Percentiles rank a stretch among this genome's conserved stretches.
phyloP scores from a whole-genome alignment of 2,329 filamentous ascomycete species.

The Trichoderma sp. region DNA sequence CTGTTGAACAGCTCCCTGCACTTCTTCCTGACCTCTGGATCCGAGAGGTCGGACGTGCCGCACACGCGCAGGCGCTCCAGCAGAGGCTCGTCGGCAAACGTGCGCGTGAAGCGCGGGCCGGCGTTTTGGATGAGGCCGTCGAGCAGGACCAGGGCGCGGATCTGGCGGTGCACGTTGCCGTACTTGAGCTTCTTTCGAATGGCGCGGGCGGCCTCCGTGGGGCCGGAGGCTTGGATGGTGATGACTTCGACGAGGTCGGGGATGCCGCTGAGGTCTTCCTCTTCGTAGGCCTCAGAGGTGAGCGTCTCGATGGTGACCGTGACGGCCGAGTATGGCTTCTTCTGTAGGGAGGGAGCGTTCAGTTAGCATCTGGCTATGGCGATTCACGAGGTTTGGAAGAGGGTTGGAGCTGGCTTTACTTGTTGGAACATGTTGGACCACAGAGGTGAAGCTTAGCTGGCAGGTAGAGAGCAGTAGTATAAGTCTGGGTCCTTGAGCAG shows the following conservation, averaged over 20 bases:
- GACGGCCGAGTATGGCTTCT: conserved; percentile 87
- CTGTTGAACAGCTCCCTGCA: conserved; percentile 82
- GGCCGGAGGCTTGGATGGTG: conserved; percentile 81
- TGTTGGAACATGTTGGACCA: conserved; percentile 32
- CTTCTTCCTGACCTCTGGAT: conserved; percentile 82
- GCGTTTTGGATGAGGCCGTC: conserved; percentile 96
- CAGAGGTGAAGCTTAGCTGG: neutral
- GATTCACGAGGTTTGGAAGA: neutral
- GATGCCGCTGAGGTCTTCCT: conserved; percentile 88
- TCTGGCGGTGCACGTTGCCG: conserved; percentile 87
- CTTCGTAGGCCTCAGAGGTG: conserved; percentile 84
- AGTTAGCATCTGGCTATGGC: neutral
- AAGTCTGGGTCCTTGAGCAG: neutral
- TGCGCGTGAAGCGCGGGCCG: conserved; percentile 78
- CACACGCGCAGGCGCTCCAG: conserved; percentile 88
- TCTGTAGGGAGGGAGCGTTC: conserved; percentile 25
- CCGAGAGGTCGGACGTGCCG: conserved; percentile 79
- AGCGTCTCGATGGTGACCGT: conserved; percentile 89
- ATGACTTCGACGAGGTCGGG: conserved; percentile 94
- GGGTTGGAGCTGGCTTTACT: neutral
- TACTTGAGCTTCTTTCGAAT: conserved; percentile 99
- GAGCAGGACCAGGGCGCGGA: conserved; percentile 82
- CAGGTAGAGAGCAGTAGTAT: neutral
- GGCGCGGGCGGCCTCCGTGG: conserved; percentile 84
- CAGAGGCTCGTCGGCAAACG: conserved; percentile 86